Percentiles rank a stretch among this genome's conserved stretches.
phyloP scores from a whole-genome alignment of 257 asterid genomes.

The Buddleja alternifolia region DNA sequence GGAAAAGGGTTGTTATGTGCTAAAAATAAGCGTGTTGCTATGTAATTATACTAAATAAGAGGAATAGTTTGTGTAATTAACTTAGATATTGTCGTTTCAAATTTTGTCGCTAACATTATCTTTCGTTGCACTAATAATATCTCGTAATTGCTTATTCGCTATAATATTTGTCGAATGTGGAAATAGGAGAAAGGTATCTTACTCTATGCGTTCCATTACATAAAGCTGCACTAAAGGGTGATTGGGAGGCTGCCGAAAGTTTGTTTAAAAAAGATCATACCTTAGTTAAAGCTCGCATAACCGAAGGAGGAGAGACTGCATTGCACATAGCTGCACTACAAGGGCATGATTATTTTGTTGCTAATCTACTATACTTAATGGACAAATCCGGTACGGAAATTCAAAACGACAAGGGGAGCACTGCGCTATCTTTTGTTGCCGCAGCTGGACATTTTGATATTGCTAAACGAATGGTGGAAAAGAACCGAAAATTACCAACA shows the following conservation, averaged over 20 bases:
- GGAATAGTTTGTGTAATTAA: no score
- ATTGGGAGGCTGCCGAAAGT: conserved; percentile 28
- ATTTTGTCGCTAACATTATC: no score
- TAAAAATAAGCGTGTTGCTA: no score
- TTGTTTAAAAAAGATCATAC: background rate
- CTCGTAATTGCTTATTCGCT: no score
- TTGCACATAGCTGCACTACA: conserved; percentile 31
- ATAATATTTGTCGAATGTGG: background rate
- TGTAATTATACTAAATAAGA: no score
- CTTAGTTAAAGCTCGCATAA: conserved; percentile 27
- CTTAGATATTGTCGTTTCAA: no score
- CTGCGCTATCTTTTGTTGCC: conserved; percentile 46
- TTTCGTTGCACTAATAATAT: no score
- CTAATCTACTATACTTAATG: conserved; percentile 21
- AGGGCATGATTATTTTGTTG: conserved; percentile 26
- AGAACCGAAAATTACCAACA: background rate
- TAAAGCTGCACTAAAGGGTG: conserved; percentile 40
- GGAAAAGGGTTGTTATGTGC: no score
- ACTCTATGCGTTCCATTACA: conserved; percentile 23
- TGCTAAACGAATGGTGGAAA: conserved; percentile 22
- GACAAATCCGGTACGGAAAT: conserved; percentile 4
- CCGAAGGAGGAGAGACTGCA: conserved; percentile 19
- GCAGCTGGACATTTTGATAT: conserved; percentile 35
- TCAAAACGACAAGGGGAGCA: conserved; percentile 28
- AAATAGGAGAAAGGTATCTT: conserved; percentile 19